These are phyloP conservation scores for Miamiensis avidus DNA, from an alignment of 169 alveolate species.

Conservation along the genomic window DNA sequence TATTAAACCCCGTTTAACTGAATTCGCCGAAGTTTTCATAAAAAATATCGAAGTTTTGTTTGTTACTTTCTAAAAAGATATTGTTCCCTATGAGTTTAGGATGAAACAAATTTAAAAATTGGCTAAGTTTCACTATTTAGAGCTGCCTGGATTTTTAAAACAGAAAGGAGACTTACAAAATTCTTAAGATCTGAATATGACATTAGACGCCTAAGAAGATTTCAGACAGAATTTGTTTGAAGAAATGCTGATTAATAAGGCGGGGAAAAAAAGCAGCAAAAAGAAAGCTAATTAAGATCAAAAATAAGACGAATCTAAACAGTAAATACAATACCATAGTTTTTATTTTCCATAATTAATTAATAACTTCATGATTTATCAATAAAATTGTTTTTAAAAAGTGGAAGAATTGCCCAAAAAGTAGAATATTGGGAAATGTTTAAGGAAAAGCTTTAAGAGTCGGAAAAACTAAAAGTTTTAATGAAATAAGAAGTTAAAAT, in stretches of 20 bases:
- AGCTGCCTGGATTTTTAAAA: background rate
- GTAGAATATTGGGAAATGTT: constrained; percentile 13
- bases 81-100: background rate
- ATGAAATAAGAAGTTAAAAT: constrained; percentile 13
- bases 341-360: background rate
- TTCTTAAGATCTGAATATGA: too few relatives aligned
- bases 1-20: background rate
- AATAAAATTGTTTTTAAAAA: background rate
- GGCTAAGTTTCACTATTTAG: background rate
- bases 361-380: background rate
- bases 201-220: background rate
- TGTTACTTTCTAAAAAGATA: background rate
- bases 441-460: background rate
- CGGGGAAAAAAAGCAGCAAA: background rate
- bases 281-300: background rate
- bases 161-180: background rate
- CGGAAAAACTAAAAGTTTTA: background rate
- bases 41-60: background rate
- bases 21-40: background rate
- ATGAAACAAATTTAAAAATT: background rate
- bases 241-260: background rate
- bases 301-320: background rate
- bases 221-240: background rate
- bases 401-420: background rate
- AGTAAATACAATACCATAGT: background rate